Conservation (phyloP, 495 filamentous ascomycete genomes). For the Parathielavia appendiculata region DNA sequence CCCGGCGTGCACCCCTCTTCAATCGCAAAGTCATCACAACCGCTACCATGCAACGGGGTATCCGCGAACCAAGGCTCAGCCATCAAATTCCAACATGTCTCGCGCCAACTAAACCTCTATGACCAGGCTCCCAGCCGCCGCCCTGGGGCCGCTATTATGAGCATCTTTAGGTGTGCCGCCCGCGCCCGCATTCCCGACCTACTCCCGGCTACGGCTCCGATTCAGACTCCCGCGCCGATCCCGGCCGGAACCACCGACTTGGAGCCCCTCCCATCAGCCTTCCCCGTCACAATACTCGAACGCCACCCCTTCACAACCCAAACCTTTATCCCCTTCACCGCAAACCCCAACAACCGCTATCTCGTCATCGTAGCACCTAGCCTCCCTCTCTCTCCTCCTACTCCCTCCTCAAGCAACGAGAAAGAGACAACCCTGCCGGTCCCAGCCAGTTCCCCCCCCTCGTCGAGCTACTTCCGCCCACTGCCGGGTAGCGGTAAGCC, state of each 20-base stretch:
- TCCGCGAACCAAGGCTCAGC: conserved; percentile 81
- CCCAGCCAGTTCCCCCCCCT: neutral
- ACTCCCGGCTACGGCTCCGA: conserved; percentile 19
- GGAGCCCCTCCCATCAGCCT: conserved; percentile 37
- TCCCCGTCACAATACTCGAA: conserved; percentile 74
- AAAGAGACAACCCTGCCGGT: conserved; percentile 5
- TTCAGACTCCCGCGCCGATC: neutral
- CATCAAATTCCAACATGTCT: conserved; percentile 76
- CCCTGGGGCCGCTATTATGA: conserved; percentile 61
- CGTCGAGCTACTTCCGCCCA: conserved; percentile 2
- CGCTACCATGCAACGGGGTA: conserved; percentile 39
- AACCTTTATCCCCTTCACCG: conserved; percentile 77
- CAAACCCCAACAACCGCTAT: conserved; percentile 50
- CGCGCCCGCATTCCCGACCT: conserved; percentile 40
- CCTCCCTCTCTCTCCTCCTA: conserved; percentile 22
- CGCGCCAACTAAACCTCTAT: conserved; percentile 65
- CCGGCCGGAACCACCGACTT: neutral
- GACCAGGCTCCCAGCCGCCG: conserved; percentile 56
- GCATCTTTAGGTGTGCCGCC: conserved; percentile 85
- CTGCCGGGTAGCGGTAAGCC: conserved; percentile 61
- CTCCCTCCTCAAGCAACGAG: neutral
- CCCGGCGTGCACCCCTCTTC: conserved; percentile 45
- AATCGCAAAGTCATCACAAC: conserved; percentile 8
- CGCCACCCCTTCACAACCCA: conserved; percentile 92
- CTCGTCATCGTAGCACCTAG: conserved; percentile 92